Evolutionary conservation across 495 filamentous ascomycete species (phyloP).

Genomic region (Penicillium lagena): DNA sequence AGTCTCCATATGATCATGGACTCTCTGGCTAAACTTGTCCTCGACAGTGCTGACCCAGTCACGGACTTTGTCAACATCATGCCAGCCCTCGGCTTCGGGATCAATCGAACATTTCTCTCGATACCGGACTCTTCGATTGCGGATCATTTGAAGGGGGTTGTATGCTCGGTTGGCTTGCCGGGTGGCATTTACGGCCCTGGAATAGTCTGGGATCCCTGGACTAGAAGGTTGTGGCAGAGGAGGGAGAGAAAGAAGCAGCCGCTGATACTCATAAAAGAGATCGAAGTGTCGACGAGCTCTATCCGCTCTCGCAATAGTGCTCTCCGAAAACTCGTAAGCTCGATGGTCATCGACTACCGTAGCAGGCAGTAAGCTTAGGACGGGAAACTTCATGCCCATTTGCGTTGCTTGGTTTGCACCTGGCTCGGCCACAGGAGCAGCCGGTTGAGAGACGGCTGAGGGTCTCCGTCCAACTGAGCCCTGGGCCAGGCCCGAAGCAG

Average conservation of each 20-base stretch:
- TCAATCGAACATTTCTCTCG: conserved; percentile 66
- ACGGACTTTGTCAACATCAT: conserved; percentile 60
- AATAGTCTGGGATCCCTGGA: conserved; percentile 2
- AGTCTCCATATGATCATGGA: conserved; percentile 41
- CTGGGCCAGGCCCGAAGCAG: conserved; percentile 43
- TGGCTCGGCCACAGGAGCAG: neutral
- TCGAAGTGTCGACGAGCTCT: conserved; percentile 75
- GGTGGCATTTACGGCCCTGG: neutral
- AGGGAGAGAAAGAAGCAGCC: conserved; percentile 67
- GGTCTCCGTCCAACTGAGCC: conserved; percentile 38
- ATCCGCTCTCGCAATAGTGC: conserved; percentile 70
- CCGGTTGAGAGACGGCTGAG: conserved; percentile 34
- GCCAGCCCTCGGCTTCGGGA: conserved; percentile 67
- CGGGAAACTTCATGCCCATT: conserved; percentile 13
- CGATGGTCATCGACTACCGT: conserved; percentile 20
- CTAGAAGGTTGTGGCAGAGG: conserved; percentile 40
- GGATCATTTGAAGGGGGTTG: conserved; percentile 81
- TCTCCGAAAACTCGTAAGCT: conserved; percentile 65
- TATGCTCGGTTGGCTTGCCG: conserved; percentile 53
- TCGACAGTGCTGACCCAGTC: conserved; percentile 70
- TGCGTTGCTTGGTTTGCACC: neutral
- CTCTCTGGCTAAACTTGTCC: conserved; percentile 30
- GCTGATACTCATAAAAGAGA: conserved; percentile 70
- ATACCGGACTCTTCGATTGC: conserved; percentile 74
- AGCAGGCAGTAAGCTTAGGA: conserved; percentile 25